Conservation (phyloP, 2,329 filamentous ascomycete genomes). For the Knoxdaviesia proteae region DNA sequence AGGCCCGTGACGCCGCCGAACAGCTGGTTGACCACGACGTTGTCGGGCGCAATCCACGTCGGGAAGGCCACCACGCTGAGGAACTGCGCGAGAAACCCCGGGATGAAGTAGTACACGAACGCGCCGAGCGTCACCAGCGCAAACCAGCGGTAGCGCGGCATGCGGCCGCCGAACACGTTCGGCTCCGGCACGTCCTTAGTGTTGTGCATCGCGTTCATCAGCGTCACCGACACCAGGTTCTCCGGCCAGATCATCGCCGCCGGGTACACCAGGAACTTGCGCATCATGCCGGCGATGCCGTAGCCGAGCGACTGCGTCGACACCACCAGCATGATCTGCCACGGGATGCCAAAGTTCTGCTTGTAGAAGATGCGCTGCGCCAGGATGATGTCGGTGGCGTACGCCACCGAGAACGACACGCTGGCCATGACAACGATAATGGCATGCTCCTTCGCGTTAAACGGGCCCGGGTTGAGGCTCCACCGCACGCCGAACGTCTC, state of each 20-base stretch:
- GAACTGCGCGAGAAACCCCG: slow-evolving; percentile 47
- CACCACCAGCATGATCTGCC: slow-evolving; percentile 44
- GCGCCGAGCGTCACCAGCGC: slow-evolving; percentile 31
- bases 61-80: slow-evolving; percentile 50
- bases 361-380: slow-evolving; percentile 54
- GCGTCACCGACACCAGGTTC: slow-evolving; percentile 41
- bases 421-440: slow-evolving; percentile 53
- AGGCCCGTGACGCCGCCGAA: slow-evolving; percentile 50
- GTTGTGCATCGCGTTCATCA: slow-evolving; percentile 58
- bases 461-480: slow-evolving; percentile 45
- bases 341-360: slow-evolving; percentile 43
- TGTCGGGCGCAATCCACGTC: slow-evolving; percentile 53
- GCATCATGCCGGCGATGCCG: slow-evolving; percentile 46
- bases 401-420: slow-evolving; percentile 47
- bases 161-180: slow-evolving; percentile 37
- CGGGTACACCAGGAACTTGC: slow-evolving; percentile 41
- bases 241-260: slow-evolving; percentile 58
- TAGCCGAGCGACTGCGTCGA: slow-evolving; percentile 52
- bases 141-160: slow-evolving; percentile 48
- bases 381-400: slow-evolving; percentile 54
- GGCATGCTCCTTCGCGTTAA: slow-evolving; percentile 50
- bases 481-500: slow-evolving; percentile 30
- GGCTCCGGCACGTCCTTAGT: slow-evolving; percentile 25
- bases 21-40: slow-evolving; percentile 46
- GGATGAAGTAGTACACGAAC: slow-evolving; percentile 49